Evolutionary conservation across 352 stramenopile species (phyloP), one percentile per base, ranked within the genome.

Genomic region (Globisporangium recalcitrans): DNA sequence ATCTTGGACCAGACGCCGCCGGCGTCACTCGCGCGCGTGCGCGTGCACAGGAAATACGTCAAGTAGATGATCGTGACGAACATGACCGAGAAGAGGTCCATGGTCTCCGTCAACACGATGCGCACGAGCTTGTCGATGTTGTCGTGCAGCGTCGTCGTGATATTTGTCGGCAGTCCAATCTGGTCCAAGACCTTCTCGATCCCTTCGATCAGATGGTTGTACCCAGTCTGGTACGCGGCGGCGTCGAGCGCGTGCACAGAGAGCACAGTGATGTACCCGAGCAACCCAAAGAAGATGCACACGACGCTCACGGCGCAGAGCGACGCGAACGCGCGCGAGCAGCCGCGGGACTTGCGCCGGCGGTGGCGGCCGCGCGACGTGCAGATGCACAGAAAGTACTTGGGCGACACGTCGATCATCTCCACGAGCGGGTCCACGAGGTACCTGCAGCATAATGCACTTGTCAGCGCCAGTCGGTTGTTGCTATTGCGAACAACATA

Each of bases 51-150:
- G 68, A 95, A 95, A 69, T 95, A 95, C 6, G 85, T 93, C 19
- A 95, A 63, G 67, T 95, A 95, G 68, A 95, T 95, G 36, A 93
- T 82, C 31, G 86, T 95, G 60, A 95, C 84, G 59, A 95, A 95
- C 75, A 95, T 86, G 46, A 92, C 81, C n/a, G 86, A 95, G 57
- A 95, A 86, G 42, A 95, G 69, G 63, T 95, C 84, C 86, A 95
- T 95, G 9, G 81, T 93, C 70, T 95, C 76, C 14, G 86, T 95
- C 61, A 95, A 80, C 54, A 92, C 81, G 29, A 93, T 70, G 38
- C 84, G 81, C 21, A 85, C 86, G 26, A 95, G 59, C 70, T 95
- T 95, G 73, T 95, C 84, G 54, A 95, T 82, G 61, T 95, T 95
- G 71, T 95, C 86, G 62, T 95, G 86, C 56, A 95, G 75, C 58